Evolutionary conservation across 176 grass and related monocot genomes (phyloP).

Genomic region (Oryza longistaminata): DNA sequence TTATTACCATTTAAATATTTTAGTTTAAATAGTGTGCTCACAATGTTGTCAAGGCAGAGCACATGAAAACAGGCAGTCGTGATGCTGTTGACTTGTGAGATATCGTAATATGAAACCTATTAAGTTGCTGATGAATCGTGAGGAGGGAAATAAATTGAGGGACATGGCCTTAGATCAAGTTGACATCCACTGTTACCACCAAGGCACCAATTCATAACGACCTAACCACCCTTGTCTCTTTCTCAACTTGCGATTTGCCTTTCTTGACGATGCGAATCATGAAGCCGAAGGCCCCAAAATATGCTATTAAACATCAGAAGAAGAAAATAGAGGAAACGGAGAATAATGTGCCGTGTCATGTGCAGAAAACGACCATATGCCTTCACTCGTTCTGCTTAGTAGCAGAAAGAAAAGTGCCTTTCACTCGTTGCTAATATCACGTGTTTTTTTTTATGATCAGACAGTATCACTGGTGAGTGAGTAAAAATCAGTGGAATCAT

Average conservation of each 20-base stretch:
- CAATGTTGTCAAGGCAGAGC: not conserved
- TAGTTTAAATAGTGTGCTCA: not conserved
- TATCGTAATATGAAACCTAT: not conserved
- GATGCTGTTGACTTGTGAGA: not conserved
- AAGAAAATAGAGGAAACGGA: too few species aligned
- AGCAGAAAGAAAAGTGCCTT: not conserved
- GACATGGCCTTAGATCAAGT: conserved; percentile 2
- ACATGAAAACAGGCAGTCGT: not conserved
- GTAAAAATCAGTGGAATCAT: not conserved
- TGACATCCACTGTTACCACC: conserved; percentile 23
- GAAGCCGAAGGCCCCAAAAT: conserved; percentile 15
- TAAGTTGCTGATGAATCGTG: not conserved
- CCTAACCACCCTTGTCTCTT: conserved; percentile 42
- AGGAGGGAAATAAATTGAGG: conserved; percentile 26
- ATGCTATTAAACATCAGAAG: not conserved
- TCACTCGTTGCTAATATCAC: too few species aligned
- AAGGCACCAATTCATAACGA: conserved; percentile 39
- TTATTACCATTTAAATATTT: too few species aligned
- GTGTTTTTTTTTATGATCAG: too few species aligned
- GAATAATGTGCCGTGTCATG: not conserved
- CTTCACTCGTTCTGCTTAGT: not conserved
- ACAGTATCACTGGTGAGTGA: not conserved
- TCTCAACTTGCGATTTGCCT: conserved; percentile 29
- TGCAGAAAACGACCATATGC: not conserved
- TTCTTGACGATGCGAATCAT: conserved; percentile 29